A percentile compares a stretch with the other conserved stretches of the same genome.
These are phyloP conservation scores for Kalaharituber pfeilii DNA, from an alignment of 2,329 filamentous ascomycete species.

Conservation along the genomic window DNA sequence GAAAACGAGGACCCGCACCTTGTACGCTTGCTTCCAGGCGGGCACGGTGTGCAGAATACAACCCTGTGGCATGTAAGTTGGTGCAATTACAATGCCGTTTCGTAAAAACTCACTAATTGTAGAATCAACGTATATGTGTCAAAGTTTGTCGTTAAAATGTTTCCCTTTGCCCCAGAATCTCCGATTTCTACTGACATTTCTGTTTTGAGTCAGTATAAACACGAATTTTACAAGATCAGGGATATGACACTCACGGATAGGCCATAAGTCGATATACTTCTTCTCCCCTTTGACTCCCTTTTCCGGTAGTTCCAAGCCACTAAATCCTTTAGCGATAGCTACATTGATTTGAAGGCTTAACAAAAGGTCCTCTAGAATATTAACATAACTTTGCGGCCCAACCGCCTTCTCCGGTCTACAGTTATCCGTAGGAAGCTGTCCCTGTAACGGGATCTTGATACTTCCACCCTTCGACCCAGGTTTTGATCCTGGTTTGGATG, in stretches of 20 bases:
- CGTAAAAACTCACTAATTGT: conserved; percentile 15
- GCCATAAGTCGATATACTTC: conserved; percentile 75
- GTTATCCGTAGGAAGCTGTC: conserved; percentile 48
- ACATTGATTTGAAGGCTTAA: conserved; percentile 67
- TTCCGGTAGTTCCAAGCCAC: conserved; percentile 52
- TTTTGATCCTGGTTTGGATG: conserved; percentile 2
- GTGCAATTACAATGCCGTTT: background rate
- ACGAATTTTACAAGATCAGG: too few relatives aligned
- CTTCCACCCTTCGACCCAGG: background rate
- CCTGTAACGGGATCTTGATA: conserved; percentile 25
- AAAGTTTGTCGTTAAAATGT: conserved; percentile 70
- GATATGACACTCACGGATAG: conserved; percentile 38
- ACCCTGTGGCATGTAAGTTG: conserved; percentile 29
- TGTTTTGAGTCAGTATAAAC: conserved; percentile 1
- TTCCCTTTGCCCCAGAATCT: conserved; percentile 38
- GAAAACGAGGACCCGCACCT: conserved; percentile 63
- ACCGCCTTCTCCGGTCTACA: conserved; percentile 53
- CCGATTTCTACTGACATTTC: conserved; percentile 72
- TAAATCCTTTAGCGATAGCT: conserved; percentile 66
- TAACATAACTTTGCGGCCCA: conserved; percentile 56
- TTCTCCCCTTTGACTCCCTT: conserved; percentile 36
- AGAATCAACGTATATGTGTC: conserved; percentile 50
- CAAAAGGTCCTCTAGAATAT: conserved; percentile 65
- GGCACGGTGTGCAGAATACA: conserved; percentile 70
- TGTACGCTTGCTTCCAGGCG: conserved; percentile 58